Evolutionary conservation across 2,329 filamentous ascomycete genomes (phyloP).

Genomic region (Colletotrichum sp.): DNA sequence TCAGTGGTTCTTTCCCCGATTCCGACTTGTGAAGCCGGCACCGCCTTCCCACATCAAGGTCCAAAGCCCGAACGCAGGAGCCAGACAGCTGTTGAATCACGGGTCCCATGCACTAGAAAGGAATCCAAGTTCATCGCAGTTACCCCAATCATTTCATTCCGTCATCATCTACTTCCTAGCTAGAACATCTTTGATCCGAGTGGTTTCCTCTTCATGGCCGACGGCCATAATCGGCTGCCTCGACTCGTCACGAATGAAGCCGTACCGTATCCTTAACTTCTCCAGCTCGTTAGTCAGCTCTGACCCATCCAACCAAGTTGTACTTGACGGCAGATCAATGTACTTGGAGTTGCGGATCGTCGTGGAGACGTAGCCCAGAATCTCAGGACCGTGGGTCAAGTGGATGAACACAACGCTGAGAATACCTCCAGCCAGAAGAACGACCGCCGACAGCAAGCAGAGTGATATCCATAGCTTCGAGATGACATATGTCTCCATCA

Average conservation of each 20-base stretch:
- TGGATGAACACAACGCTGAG: not conserved
- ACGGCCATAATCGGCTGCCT: not conserved
- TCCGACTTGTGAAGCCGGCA: not conserved
- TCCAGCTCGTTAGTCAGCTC: not conserved
- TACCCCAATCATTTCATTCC: not conserved
- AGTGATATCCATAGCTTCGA: not conserved
- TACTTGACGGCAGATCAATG: not conserved
- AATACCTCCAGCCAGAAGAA: not conserved
- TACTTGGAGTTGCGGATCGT: not conserved
- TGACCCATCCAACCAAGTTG: not conserved
- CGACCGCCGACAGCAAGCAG: not conserved
- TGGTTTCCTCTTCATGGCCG: not conserved
- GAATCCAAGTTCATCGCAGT: not conserved
- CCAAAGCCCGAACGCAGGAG: not conserved
- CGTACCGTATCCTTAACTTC: not conserved
- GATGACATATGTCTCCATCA: not conserved
- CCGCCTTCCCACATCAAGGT: not conserved
- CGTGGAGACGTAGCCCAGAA: not conserved
- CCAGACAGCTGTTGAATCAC: not conserved
- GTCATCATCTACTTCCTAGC: not conserved
- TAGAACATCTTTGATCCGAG: not conserved
- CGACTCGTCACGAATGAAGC: not conserved
- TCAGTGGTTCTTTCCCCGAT: not conserved
- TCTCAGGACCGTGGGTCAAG: not conserved
- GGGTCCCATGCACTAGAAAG: not conserved